Percentiles rank a stretch among this genome's conserved stretches.
phyloP scores from a whole-genome alignment of 2,329 filamentous ascomycete species.

The Ophioceras dolichostomum region DNA sequence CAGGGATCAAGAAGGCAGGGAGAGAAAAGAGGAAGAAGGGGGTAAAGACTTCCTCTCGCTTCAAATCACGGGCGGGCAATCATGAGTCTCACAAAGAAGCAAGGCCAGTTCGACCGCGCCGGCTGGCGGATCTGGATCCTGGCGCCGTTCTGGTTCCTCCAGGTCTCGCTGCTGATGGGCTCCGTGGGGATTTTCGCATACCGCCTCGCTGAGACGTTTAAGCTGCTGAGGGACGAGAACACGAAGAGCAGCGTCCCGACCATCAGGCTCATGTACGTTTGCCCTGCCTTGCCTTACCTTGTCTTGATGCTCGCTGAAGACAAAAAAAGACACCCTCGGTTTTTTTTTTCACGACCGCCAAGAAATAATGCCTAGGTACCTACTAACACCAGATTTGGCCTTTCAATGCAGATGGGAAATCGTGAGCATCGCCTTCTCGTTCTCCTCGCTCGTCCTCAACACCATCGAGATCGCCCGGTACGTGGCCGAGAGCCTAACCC shows the following conservation, averaged over 20 bases:
- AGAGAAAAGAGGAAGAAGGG: too few relatives aligned
- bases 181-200: conserved; percentile 41
- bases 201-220: conserved; percentile 34
- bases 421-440: conserved; percentile 36
- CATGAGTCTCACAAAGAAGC: too few relatives aligned
- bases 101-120: conserved; percentile 38
- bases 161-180: conserved; percentile 30
- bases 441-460: conserved; percentile 30
- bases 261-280: conserved; percentile 38
- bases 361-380: too few relatives aligned
- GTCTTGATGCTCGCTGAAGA: not conserved
- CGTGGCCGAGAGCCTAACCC: conserved; percentile 35
- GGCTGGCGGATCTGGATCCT: conserved; percentile 36
- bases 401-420: conserved; percentile 38
- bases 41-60: too few relatives aligned
- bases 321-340: not conserved
- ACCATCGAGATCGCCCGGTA: conserved; percentile 27
- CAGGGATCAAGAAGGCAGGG: too few relatives aligned
- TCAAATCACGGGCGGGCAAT: too few relatives aligned
- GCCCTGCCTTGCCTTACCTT: not conserved
- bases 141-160: conserved; percentile 35
- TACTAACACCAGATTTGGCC: not conserved
- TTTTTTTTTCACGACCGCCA: too few relatives aligned
- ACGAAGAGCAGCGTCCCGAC: conserved; percentile 24
- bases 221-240: conserved; percentile 26